phyloP scores from a whole-genome alignment of 2,329 filamentous ascomycete genomes.

The Mollisia scopiformis region DNA sequence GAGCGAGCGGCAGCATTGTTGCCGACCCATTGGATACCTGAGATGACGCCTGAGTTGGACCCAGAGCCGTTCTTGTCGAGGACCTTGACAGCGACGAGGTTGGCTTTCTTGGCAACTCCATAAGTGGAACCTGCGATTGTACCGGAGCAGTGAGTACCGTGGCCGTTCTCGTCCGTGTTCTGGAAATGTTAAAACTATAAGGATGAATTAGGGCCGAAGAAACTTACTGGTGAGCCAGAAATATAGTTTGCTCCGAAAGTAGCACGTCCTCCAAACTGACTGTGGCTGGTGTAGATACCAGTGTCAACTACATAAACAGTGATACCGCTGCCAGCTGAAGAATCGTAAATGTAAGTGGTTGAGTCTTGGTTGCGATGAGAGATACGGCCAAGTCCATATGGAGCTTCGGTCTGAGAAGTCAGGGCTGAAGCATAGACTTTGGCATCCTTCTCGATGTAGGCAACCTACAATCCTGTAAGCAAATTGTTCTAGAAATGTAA shows the following conservation, averaged over 20 bases:
- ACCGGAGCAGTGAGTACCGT: slow-evolving; percentile 47
- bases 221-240: slow-evolving; percentile 35
- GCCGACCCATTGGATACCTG: slow-evolving; percentile 42
- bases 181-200: slow-evolving; percentile 20
- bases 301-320: slow-evolving; percentile 43
- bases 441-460: slow-evolving; percentile 34
- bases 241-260: slow-evolving; percentile 38
- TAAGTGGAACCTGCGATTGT: slow-evolving; percentile 44
- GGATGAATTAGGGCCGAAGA: neutral
- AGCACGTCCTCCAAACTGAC: slow-evolving; percentile 41
- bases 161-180: slow-evolving; percentile 42
- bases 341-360: slow-evolving; percentile 38
- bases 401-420: slow-evolving; percentile 29
- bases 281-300: slow-evolving; percentile 39
- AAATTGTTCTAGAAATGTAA: neutral
- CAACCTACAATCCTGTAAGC: slow-evolving; percentile 23
- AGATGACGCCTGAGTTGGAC: slow-evolving; percentile 40
- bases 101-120: slow-evolving; percentile 44
- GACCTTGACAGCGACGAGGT: slow-evolving; percentile 44
- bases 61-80: slow-evolving; percentile 37
- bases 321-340: slow-evolving; percentile 37
- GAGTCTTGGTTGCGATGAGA: slow-evolving; percentile 32
- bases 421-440: slow-evolving; percentile 36
- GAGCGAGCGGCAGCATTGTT: slow-evolving; percentile 38
- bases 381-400: slow-evolving; percentile 39